Base-by-base conservation (phyloP, 2,329 filamentous ascomycete species). In the Penicillium aurantiogriseum region DNA sequence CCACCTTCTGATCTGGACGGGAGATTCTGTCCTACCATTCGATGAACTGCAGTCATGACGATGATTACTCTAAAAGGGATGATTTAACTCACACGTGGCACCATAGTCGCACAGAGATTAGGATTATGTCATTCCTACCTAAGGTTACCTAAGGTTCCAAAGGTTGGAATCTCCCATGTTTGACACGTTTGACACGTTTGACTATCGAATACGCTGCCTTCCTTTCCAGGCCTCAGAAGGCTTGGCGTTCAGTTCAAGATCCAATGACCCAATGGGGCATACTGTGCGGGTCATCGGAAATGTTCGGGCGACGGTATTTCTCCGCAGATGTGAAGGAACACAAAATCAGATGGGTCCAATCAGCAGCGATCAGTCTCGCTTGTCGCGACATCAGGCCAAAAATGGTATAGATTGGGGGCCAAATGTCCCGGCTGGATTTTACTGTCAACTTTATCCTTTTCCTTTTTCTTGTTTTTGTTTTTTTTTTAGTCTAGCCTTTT, bases 371-470 rank as follows among this genome's bases (percentile, higher is more conserved):
- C 5, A 48, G 44, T 25, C 39, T 60, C 59, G 66, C 59, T 61
- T 61, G 64, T 69, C 67, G 66, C 64, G 44, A 68, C 63, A 68
- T 69, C 43, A 29, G 59, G 51, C 65, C 63, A 43, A 45, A 63
- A 59, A n/a, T 0, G 42, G 62, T 52, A 21, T 36, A 51, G 53
- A 9, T 59, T 69, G 67, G 60, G 47, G 58, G 60, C 51, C 51
- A 54, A 56, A 56, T 43, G 43, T 47, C 49, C 53, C 33, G 21
- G 25, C 25, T 13, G 21, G n/a, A 13, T 21, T 43, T 35, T 31
- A 35, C 29, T 23, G 39, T 54, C 36, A 54, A 35, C 51, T 54
- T 45, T 21, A 45, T 39, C 25, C 5, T 23, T 39, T 52, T 23
- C 33, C 1, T 15, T 33, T 33, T 13, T 10, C 23, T 51, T 31